Evolutionary conservation across 2,329 filamentous ascomycete genomes (phyloP), one percentile per base, ranked within the genome.

Genomic region (Calonectria ilicicola): DNA sequence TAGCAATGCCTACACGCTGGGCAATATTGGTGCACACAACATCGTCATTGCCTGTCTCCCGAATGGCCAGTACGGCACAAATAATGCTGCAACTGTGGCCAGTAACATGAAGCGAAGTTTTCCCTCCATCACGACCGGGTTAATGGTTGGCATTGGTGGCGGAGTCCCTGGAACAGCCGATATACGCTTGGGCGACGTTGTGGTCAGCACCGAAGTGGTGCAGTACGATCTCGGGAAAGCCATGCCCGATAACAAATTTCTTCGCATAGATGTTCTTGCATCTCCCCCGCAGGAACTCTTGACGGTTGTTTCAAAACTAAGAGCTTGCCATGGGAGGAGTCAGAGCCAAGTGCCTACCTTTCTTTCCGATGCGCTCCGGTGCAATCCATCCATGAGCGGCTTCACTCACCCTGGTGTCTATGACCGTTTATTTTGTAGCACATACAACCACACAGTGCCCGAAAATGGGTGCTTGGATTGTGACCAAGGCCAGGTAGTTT

Each of bases 41-140:
- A 27, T 81, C 10, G 80, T 78, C 15, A 75, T 81, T 27, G 78
- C 77, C 1, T 80, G 79, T 12, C 5, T 81, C 0, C 80, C 79
- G 0, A 17, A 17, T 0, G 69, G 63, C 0, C 66, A 75, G 9
- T 80, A 80, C 2, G 80, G 80, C 0, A 78, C 68, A 0, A 80
- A 75, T 4, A 78, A 76, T 2, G 77, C 80, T 0, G 75, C 80
- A 0, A 76, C 40, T 1, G 79, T 81, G 0, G 19, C 71, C 85
- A 74, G 12, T 0, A 32, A 74, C 1, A 6, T 76, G 7, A 35
- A 2, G 7, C 6, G 73, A n/a, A 88, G 93, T 40, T 91, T 85
- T 71, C 88, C 27, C 0, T 44, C 35, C 0, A 67, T 79, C 0
- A n/a, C 32, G 0, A 2, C 70, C 1, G 62, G 74, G 0, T 35